phyloP scores from a whole-genome alignment of 148 eudicot genomes.

The Rhododendron williamsianum region DNA sequence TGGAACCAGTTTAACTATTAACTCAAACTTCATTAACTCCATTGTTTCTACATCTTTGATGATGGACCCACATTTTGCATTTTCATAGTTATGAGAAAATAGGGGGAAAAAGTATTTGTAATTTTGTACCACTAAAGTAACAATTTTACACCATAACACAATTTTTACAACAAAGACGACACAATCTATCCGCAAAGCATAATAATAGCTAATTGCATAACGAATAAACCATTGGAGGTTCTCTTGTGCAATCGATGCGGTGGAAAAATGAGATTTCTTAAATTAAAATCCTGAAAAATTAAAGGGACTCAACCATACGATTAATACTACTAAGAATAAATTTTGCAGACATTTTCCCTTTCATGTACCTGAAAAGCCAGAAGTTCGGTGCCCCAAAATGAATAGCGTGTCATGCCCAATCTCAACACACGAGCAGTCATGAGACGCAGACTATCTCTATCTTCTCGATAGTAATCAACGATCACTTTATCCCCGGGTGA shows the following conservation, averaged over 20 bases:
- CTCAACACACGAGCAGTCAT: background rate
- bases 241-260: background rate
- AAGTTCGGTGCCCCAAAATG: background rate
- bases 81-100: too few relatives aligned
- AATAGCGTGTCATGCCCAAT: background rate
- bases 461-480: background rate
- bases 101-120: too few relatives aligned
- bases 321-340: too few relatives aligned
- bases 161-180: too few relatives aligned
- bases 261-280: background rate
- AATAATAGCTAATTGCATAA: background rate
- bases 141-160: too few relatives aligned
- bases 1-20: too few relatives aligned
- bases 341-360: background rate
- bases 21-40: too few relatives aligned
- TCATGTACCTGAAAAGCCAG: background rate
- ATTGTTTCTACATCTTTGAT: too few relatives aligned
- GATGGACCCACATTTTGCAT: too few relatives aligned
- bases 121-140: too few relatives aligned
- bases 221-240: background rate
- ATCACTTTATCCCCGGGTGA: background rate
- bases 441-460: background rate
- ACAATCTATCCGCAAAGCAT: too few relatives aligned
- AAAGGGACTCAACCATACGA: background rate
- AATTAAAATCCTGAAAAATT: background rate